Evolutionary conservation across 345 rosid species (phyloP), one percentile per base, ranked within the genome.

Genomic region (Pistacia atlantica): DNA sequence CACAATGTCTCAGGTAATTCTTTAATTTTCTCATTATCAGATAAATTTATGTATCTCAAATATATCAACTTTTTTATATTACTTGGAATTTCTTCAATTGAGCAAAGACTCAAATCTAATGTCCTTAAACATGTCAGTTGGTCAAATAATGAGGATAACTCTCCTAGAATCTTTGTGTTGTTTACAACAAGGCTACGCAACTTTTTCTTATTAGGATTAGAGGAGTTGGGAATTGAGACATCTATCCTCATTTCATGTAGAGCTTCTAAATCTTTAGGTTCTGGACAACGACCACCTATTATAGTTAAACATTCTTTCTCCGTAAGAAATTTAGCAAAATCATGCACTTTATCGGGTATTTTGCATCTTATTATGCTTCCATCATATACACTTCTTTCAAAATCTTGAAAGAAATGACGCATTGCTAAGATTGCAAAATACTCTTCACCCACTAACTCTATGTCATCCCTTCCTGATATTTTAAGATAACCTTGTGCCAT

Each of bases 341-440:
- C 84, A 72, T 72, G 82, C 28, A 78, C 78, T 8, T 75, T 69
- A 11, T 81, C 84, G 54, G 76, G 83, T 66, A 78, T 83, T 66
- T 80, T 83, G 76, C 82, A 83, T 8, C 31, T 42, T 14, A 54
- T 67, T 42, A 69, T 79, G 18, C 54, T 7, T 0, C 17, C 66
- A 61, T 75, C 65, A 31, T 22, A 65, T 0, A 0, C 49, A 3
- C 70, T 62, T 55, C 20, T 67, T 62, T 76, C 70, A 16, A 78
- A 67, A 65, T 83, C 82, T 52, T 80, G 83, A 61, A 80, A 83
- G 67, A 77, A 80, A n/a, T 77, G 78, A 1, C 69, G 79, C 75
- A 71, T 77, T 33, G 52, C 77, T 28, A 80, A 71, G 7, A 25
- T 8, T 25, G 13, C 6, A 54, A 14, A 54, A 54, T 54, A 54